These are phyloP conservation scores for Neostapfia colusana DNA, from an alignment of 176 grass and related monocot genomes.

Conservation along the genomic window DNA sequence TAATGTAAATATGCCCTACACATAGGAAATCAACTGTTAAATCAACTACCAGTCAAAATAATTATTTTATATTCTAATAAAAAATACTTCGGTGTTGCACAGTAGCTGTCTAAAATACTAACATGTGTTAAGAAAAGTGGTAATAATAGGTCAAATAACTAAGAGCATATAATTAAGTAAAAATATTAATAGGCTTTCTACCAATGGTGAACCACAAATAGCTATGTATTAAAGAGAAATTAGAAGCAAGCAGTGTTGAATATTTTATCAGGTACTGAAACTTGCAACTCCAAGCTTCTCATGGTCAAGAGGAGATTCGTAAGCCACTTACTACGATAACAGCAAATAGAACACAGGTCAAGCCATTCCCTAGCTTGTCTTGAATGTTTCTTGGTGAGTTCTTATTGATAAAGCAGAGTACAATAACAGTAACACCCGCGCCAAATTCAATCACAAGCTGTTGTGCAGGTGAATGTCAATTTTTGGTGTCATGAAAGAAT, in stretches of 20 bases:
- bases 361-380: constrained; percentile 92
- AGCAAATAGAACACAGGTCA: constrained; percentile 79
- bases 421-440: constrained; percentile 80
- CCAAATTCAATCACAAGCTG: constrained; percentile 94
- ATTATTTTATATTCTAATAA: not conserved
- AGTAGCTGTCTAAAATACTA: constrained; percentile 21
- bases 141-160: constrained; percentile 12
- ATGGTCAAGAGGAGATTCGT: constrained; percentile 14
- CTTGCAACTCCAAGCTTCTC: constrained; percentile 23
- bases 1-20: constrained; percentile 78
- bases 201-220: not conserved
- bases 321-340: constrained; percentile 81
- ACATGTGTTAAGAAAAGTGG: not conserved
- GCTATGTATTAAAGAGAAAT: not conserved
- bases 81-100: not conserved
- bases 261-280: constrained; percentile 10
- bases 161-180: not conserved
- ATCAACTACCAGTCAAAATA: not conserved
- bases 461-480: constrained; percentile 43
- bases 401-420: constrained; percentile 74
- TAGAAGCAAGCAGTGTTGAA: not conserved
- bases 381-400: constrained; percentile 64
- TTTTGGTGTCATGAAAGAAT: constrained; percentile 35
- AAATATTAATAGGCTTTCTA: not conserved
- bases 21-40: constrained; percentile 38